Base-by-base conservation (phyloP, 2,329 filamentous ascomycete species). In the Fusarium graminum region DNA sequence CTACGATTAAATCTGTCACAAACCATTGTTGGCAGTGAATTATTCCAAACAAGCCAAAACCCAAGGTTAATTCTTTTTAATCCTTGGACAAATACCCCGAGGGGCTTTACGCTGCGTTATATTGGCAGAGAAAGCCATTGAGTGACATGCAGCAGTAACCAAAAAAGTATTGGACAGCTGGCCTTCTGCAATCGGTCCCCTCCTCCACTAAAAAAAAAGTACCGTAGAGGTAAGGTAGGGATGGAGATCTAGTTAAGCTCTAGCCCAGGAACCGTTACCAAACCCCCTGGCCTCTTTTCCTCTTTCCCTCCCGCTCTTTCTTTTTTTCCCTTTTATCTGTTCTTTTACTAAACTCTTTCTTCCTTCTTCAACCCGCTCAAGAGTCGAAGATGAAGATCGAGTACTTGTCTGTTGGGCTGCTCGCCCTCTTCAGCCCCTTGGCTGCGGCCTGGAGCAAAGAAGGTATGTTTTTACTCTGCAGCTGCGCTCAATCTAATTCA, bases 361-460 rank as follows among this genome's bases (percentile, higher is more conserved):
- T 39, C 30, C 58, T 36, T 51, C 58, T 52, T 52, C 50, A 52
- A 36, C 22, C 19, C 50, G 22, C 19, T 4, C n/a, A 28, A 17
- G 50, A 62, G 58, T 49, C 26, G 74, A 88, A 80, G 71, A 96
- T 96, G 92, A 93, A 86, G 85, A 80, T 88, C 72, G 83, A 87
- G 59, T 80, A 89, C 70, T 80, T 92, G 72, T 85, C 90, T 52
- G 74, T 94, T 69, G 84, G 92, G 78, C 85, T 94, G 61, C 80
- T 92, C 78, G 87, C 88, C 80, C 80, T 90, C 71, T 80, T 93
- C 68, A 86, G 86, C 61, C 84, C 88, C 38, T 79, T 94, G 64
- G 86, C 86, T 60, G 86, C 88, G 47, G 92, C 92, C 44, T 97
- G 93, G 92, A 88, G 88, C 57, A 95, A 95, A 80, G 92, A 97